Conservation (phyloP, 2,329 filamentous ascomycete genomes). For the Lasiodiplodia citricola region DNA sequence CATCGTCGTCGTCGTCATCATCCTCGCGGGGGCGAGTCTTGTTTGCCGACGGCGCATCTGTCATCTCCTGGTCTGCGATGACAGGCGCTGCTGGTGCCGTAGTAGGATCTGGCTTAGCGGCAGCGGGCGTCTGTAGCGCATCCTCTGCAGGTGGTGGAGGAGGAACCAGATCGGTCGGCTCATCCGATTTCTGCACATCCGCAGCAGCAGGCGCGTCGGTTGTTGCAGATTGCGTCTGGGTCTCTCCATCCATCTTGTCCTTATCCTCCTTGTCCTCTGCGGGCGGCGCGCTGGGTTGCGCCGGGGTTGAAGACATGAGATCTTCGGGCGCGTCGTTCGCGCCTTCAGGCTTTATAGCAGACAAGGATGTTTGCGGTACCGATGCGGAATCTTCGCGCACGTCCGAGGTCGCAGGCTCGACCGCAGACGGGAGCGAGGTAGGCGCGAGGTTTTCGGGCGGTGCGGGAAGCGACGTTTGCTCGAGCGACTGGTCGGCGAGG, state of each 20-base stretch:
- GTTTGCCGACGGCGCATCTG: constrained; percentile 46
- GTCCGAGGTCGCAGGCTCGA: constrained; percentile 48
- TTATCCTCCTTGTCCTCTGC: background rate
- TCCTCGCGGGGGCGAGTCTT: constrained; percentile 76
- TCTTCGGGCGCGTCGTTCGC: background rate
- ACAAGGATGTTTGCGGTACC: constrained; percentile 4
- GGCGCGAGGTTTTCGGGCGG: constrained; percentile 32
- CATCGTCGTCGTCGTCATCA: constrained; percentile 62
- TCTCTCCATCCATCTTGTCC: constrained; percentile 13
- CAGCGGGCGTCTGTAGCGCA: constrained; percentile 13
- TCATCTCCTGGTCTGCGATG: constrained; percentile 41
- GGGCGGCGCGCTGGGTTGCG: background rate
- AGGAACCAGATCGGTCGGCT: constrained; percentile 18
- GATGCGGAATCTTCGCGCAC: constrained; percentile 27
- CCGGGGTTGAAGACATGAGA: background rate
- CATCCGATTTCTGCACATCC: constrained; percentile 16
- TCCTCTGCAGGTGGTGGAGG: constrained; percentile 12
- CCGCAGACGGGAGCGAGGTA: constrained; percentile 45
- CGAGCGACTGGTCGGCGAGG: constrained; percentile 47
- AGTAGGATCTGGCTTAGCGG: background rate
- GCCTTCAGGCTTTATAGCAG: constrained; percentile 6
- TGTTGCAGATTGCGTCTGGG: background rate
- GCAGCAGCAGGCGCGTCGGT: constrained; percentile 4
- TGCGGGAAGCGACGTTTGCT: constrained; percentile 42
- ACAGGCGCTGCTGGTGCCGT: constrained; percentile 15